A percentile compares a stretch with the other conserved stretches of the same genome.
These are phyloP conservation scores for Fraxinus ornus DNA, from an alignment of 305 asterid species.

Conservation along the genomic window DNA sequence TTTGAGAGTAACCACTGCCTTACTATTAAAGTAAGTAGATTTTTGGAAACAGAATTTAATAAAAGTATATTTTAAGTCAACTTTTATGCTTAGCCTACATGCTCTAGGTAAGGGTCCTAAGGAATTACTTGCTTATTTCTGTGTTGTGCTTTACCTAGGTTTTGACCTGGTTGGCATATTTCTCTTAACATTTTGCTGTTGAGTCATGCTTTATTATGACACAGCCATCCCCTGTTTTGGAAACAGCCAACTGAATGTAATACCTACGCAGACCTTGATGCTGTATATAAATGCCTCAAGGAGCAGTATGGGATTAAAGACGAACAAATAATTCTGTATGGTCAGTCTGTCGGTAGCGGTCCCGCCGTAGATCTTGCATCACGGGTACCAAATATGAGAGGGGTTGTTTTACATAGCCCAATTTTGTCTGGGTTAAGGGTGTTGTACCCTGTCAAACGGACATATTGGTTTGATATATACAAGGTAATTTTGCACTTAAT, in stretches of 20 bases:
- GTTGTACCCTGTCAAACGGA: slow-evolving; percentile 85
- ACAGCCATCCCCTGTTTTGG: slow-evolving; percentile 45
- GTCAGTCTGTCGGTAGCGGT: slow-evolving; percentile 99
- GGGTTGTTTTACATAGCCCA: slow-evolving; percentile 93
- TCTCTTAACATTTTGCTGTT: background rate
- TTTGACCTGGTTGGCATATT: background rate
- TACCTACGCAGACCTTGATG: slow-evolving; percentile 97
- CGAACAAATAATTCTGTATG: slow-evolving; percentile 83
- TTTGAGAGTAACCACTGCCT: background rate
- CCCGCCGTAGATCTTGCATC: slow-evolving; percentile 96
- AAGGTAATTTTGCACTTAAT: slow-evolving; percentile 51
- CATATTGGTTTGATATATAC: slow-evolving; percentile 96
- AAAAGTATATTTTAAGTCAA: background rate
- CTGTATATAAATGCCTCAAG: slow-evolving; percentile 93
- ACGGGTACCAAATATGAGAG: slow-evolving; percentile 78
- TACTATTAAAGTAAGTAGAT: background rate
- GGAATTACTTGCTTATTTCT: background rate
- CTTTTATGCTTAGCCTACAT: no score
- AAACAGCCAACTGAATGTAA: slow-evolving; percentile 96
- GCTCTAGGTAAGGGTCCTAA: background rate
- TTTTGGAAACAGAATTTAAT: background rate
- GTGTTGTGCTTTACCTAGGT: background rate
- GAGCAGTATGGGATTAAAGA: slow-evolving; percentile 91
- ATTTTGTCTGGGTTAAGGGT: slow-evolving; percentile 94
- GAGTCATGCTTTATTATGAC: slow-evolving; percentile 37